Conservation (phyloP, 2,329 filamentous ascomycete species). For the Setomelanomma holmii region DNA sequence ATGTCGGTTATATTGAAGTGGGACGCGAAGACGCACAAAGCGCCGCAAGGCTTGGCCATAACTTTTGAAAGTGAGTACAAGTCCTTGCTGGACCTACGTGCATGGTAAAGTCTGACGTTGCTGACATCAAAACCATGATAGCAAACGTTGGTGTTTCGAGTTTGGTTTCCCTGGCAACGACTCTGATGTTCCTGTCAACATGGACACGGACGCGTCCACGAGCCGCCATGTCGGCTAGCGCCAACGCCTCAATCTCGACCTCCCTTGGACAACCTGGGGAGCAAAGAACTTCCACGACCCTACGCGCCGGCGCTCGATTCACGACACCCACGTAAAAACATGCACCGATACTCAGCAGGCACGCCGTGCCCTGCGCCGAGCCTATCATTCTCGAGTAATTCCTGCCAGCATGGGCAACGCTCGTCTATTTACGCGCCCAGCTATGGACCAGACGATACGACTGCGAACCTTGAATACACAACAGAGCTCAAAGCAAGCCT, state of each 20-base stretch:
- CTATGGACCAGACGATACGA: slow-evolving; percentile 44
- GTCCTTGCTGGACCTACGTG: too few species aligned
- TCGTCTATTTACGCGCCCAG: slow-evolving; percentile 42
- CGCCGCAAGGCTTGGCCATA: too few species aligned
- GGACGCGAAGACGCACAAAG: too few species aligned
- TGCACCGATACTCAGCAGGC: slow-evolving; percentile 45
- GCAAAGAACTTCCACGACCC: slow-evolving; percentile 4
- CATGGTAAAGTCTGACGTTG: too few species aligned
- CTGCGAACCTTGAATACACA: slow-evolving; percentile 49
- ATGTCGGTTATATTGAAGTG: too few species aligned
- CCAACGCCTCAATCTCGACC: slow-evolving; percentile 5
- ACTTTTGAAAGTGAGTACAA: too few species aligned
- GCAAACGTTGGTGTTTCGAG: too few species aligned
- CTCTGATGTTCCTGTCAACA: neutral
- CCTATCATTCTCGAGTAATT: slow-evolving; percentile 30
- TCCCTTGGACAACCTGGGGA: slow-evolving; percentile 11
- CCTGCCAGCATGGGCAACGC: slow-evolving; percentile 35
- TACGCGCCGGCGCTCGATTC: slow-evolving; percentile 28
- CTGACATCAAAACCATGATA: too few species aligned
- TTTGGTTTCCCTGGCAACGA: neutral
- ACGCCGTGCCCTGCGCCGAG: slow-evolving; percentile 47
- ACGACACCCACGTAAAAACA: slow-evolving; percentile 20
- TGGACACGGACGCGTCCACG: neutral
- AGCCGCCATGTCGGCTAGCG: neutral
- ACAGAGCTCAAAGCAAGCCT: slow-evolving; percentile 41